Conservation (phyloP, 1,284 basidiomycete species). For the Ustilago hordei region DNA sequence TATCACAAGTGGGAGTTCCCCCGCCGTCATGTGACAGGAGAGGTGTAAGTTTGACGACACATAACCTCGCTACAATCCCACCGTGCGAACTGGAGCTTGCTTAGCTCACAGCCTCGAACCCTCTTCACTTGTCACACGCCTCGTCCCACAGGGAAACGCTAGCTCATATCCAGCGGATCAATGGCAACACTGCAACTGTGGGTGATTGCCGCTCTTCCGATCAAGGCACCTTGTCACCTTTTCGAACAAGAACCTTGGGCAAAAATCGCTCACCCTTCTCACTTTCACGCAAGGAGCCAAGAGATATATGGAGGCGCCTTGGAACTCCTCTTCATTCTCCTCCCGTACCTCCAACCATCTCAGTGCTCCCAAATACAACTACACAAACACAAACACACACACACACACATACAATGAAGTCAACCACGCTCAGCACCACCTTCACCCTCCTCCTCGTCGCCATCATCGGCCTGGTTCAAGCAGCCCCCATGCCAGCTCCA, state of each 20-base stretch:
- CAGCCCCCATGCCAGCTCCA: neutral
- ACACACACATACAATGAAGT: neutral
- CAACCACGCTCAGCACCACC: neutral
- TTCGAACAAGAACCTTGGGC: neutral
- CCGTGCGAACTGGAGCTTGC: neutral
- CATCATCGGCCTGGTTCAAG: conserved; percentile 1
- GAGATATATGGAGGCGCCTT: neutral
- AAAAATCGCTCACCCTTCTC: neutral
- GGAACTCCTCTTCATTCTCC: neutral
- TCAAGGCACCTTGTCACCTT: neutral
- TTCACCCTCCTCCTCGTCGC: neutral
- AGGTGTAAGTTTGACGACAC: neutral
- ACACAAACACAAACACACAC: too few species aligned
- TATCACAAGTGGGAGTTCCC: too few species aligned
- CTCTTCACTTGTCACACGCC: neutral
- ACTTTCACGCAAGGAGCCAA: too few species aligned
- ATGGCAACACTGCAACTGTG: neutral
- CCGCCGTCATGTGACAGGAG: too few species aligned
- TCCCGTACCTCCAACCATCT: neutral
- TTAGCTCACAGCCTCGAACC: neutral
- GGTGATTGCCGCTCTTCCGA: neutral
- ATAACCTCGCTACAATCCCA: neutral
- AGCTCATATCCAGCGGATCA: neutral
- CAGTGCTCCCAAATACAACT: too few species aligned
- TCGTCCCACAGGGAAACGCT: neutral